These are phyloP conservation scores for Austroboletus eburneus DNA, from an alignment of 768 basidiomycete species.

Conservation along the genomic window DNA sequence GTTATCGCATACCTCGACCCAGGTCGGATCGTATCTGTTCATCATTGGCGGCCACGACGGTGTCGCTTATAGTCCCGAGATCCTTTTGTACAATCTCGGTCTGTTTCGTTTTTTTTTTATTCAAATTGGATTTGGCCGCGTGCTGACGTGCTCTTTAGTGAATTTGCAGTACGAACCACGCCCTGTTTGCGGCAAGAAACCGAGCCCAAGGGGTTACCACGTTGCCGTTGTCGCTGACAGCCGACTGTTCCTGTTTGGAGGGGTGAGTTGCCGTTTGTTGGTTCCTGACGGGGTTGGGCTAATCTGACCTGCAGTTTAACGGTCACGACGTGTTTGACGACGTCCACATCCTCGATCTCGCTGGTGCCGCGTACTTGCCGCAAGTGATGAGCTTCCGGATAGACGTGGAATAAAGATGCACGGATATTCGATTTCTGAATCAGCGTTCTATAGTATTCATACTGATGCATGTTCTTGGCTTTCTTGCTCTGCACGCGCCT, in stretches of 20 bases:
- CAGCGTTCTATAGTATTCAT: neutral
- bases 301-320: conserved; percentile 51
- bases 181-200: conserved; percentile 60
- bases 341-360: conserved; percentile 80
- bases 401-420: conserved; percentile 33
- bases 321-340: conserved; percentile 83
- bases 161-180: conserved; percentile 81
- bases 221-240: conserved; percentile 78
- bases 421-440: neutral
- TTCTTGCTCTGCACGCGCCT: neutral
- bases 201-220: conserved; percentile 81
- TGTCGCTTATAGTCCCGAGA: conserved; percentile 62
- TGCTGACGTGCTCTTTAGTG: conserved; percentile 41
- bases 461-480: neutral
- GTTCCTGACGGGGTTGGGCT: no score
- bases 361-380: conserved; percentile 83
- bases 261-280: no score
- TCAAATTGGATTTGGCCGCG: neutral
- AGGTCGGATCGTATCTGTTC: conserved; percentile 90
- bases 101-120: conserved; percentile 41
- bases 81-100: conserved; percentile 89
- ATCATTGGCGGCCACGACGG: conserved; percentile 88
- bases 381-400: conserved; percentile 79
- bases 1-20: conserved; percentile 82
- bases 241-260: conserved; percentile 82